Percentiles rank a stretch among this genome's conserved stretches.
Conservation (phyloP, 257 asterid species). For the Nicotiana tomentosiformis region DNA sequence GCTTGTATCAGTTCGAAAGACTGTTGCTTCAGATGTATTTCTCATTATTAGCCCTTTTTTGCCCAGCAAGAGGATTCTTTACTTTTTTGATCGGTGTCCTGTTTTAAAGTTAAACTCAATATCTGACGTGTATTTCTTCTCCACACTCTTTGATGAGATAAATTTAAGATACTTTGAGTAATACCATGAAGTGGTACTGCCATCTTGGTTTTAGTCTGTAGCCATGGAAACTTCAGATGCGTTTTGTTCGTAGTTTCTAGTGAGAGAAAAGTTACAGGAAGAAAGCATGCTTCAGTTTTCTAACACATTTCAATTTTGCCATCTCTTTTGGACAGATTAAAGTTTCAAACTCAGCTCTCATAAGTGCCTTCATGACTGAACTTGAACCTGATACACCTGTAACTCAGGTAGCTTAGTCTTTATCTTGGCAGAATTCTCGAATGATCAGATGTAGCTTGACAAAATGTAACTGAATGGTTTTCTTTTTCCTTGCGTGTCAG, state of each 20-base stretch:
- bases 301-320: background rate
- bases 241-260: background rate
- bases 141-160: background rate
- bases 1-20: background rate
- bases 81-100: background rate
- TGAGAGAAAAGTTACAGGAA: background rate
- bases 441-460: background rate
- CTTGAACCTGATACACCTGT: constrained; percentile 85
- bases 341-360: constrained; percentile 95
- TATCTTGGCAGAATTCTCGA: background rate
- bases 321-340: constrained; percentile 49
- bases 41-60: background rate
- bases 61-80: background rate
- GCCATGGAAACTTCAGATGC: background rate
- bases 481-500: constrained; percentile 25
- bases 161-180: background rate
- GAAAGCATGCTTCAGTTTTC: background rate
- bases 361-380: constrained; percentile 95
- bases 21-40: background rate
- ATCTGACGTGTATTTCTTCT: background rate
- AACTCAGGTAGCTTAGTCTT: constrained; percentile 44
- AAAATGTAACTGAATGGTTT: background rate
- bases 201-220: background rate
- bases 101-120: background rate
- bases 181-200: background rate